Evolutionary conservation across 2,329 filamentous ascomycete genomes (phyloP), one percentile per base, ranked within the genome.

Genomic region (Macroventuria anomochaeta): DNA sequence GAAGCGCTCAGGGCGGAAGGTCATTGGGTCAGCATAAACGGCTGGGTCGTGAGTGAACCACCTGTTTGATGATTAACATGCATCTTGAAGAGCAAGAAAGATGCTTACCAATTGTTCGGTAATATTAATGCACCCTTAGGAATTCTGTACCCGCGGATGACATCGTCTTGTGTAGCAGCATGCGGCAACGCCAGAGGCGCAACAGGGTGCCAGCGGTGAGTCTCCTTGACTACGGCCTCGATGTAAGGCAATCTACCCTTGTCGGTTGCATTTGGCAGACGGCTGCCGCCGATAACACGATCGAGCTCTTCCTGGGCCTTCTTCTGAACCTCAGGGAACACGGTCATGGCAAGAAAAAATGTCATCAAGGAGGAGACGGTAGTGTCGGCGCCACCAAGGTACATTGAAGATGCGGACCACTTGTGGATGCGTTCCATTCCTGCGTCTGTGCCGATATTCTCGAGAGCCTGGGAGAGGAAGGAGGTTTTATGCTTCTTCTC

Each of bases 301-400:
- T 85, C 82, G 11, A 85, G 67, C 34, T 79, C 73, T 4, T 68
- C 69, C 54, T 78, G 77, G 0, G 79, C 80, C 52, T 81, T 83
- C 18, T 63, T 62, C 43, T 83, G 81, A 0, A 82, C 69, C 1
- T 73, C 64, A 0, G 79, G 79, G 31, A 80, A 81, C 7, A 82
- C 69, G 13, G 76, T 77, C 68, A 84, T 84, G 0, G 81, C 82
- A 0, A 85, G 74, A 17, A 82, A 74, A 62, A 85, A 84, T 0
- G 59, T 68, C 40, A 69, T 62, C 2, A 80, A 53, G 0, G 76
- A 69, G 0, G 72, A 77, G 0, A 79, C 75, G 1, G 75, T 81
- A 2, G 73, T 79, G 2, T 79, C 76, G 2, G 76, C 81, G n/a
- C 77, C 79, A 3, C 72, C 80, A 0, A 69, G 62, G 38, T 79